Base-by-base conservation (phyloP, 163 green algal genomes). In the Smithsoniella earleae region DNA sequence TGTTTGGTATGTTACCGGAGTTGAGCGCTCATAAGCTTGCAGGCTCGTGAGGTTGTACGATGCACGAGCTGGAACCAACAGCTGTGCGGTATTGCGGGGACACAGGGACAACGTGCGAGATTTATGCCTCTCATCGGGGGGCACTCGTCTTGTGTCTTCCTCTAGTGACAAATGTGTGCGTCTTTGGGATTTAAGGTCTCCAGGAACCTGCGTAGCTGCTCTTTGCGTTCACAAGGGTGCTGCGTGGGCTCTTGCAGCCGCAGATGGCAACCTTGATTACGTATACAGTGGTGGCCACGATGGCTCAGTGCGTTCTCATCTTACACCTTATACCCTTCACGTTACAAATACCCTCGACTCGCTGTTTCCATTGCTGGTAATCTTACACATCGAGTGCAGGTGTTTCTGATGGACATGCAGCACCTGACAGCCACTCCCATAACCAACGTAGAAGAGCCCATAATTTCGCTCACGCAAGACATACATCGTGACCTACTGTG, bases 71-170 rank as follows among this genome's bases (percentile, higher is more conserved):
- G 58, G 58, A 16, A 5, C 58, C 27, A 69, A 69, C 27, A 36
- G 43, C 25, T 69, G 58, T 31, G 25, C 16, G 8, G 58, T 34
- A 6, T 31, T 69, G 58, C 25, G 58, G 10, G 58, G 58, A 30
- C 58, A 69, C 58, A 44, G 58, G 1, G 58, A 69, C 58, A 69
- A 69, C 58, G 58, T 69, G 58, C 58, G 58, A 30, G 58, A 69
- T 13, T 6, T 64, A 27, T 27, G 49, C 49, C 49, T 64, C 6
- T 64, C 49, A 13, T 27, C 49, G 49, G 49, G 33, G 25, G 49
- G 49, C 49, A 27, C 33, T 30, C 58, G 58, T 31, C 58, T 69
- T 16, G 1, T 69, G 10, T 43, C 27, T 31, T 30, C 58, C 58
- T 30, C 58, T 18, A 69, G 58, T 31, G 58, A 69, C 58, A 69